Conservation (phyloP, 345 rosid genomes). For the Camelina laxa region DNA sequence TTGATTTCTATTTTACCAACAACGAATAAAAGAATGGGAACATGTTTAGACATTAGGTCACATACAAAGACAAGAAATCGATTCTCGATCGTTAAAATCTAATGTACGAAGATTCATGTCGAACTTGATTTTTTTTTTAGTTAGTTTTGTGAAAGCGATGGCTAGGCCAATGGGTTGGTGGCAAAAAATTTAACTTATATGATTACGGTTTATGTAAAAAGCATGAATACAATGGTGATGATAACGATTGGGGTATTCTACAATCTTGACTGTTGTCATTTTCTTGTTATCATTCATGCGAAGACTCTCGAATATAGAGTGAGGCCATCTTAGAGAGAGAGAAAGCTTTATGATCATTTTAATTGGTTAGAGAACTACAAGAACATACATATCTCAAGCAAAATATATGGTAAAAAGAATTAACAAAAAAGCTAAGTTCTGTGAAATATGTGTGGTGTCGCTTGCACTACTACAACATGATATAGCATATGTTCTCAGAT, state of each 20-base stretch:
- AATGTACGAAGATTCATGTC: conserved; percentile 12
- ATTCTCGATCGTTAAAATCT: conserved; percentile 13
- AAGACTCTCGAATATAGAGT: background rate
- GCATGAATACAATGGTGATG: background rate
- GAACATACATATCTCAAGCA: no score
- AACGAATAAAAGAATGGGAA: background rate
- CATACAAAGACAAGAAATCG: conserved; percentile 8
- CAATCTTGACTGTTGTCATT: background rate
- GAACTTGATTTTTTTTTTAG: background rate
- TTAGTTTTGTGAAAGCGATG: conserved; percentile 5
- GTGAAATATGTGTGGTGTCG: no score
- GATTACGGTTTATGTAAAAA: background rate
- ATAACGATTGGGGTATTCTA: background rate
- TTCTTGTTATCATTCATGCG: background rate
- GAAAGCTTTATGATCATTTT: no score
- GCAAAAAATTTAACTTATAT: background rate
- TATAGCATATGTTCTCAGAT: no score
- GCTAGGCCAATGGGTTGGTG: conserved; percentile 11
- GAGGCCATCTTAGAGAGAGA: no score
- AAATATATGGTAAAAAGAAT: no score
- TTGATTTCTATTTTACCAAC: background rate
- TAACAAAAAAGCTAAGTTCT: no score
- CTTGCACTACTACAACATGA: no score
- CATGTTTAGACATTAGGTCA: conserved; percentile 30
- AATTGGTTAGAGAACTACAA: no score